Conservation (phyloP, 441 rosid genomes). For the Capsella rubella region DNA sequence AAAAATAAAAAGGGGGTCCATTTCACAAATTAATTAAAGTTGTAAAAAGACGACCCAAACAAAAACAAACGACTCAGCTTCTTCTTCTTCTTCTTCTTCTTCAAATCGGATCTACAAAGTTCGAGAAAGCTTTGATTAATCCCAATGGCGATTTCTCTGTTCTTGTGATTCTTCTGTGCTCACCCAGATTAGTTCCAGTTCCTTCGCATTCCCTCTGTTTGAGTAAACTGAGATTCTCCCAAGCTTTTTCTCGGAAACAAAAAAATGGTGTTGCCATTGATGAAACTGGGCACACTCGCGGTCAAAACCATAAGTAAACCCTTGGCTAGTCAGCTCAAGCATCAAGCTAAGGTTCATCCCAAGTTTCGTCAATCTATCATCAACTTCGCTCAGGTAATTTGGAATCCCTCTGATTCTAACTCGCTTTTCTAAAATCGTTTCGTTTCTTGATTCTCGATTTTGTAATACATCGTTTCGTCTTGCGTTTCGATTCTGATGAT, state of each 20-base stretch:
- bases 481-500: background rate
- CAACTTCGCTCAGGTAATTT: constrained; percentile 65
- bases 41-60: constrained; percentile 8
- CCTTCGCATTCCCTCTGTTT: background rate
- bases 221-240: constrained; percentile 22
- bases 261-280: constrained; percentile 61
- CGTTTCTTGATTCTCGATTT: background rate
- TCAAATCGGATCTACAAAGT: constrained; percentile 20
- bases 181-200: background rate
- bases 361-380: constrained; percentile 62
- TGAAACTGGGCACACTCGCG: constrained; percentile 65
- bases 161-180: constrained; percentile 9
- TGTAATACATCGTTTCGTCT: background rate
- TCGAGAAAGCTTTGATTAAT: background rate
- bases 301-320: constrained; percentile 72
- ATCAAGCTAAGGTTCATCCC: constrained; percentile 65
- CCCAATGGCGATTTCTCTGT: background rate
- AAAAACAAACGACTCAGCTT: background rate
- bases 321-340: constrained; percentile 63
- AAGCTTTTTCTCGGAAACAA: constrained; percentile 2
- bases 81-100: background rate
- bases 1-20: background rate
- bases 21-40: constrained; percentile 8
- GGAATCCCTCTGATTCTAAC: background rate
- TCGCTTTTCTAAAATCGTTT: background rate